Evolutionary conservation across 176 grass and related monocot species (phyloP), one percentile per base, ranked within the genome.

Genomic region (Cymbopogon citratus): DNA sequence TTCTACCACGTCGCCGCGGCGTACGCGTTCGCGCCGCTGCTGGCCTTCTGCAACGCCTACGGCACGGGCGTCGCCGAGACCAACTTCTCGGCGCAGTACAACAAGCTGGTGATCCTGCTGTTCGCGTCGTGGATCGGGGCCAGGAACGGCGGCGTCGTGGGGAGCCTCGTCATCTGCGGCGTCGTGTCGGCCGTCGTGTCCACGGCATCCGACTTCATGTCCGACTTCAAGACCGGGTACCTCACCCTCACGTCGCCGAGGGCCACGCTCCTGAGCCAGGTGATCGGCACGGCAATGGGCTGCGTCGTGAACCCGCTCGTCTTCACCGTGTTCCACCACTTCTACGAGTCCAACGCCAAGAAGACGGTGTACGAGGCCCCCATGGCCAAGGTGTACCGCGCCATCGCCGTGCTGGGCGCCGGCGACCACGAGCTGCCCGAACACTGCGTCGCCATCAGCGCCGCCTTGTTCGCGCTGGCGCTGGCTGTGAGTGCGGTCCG

Each of bases 21-120:
- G 62, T 97, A 89, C 86, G 81, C 60, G 33, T 81, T 97, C 66
- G 91, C 88, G 25, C 94, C 91, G 9, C 81, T 89, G 10, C 83
- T 97, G 61, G 88, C 94, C 74, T 93, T 97, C 91, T 91, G 88
- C 86, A 97, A 93, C 73, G 94, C 93, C 39, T 93, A 93, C 80
- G 90, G 88, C 76, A 90, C 85, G 28, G 94, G 94, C 45, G 77
- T 97, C 56, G 83, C 88, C 14, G 86, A 97, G 63, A 91, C 88
- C 86, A 93, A 90, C 87, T 80, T 93, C 43, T 90, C 91, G n/a
- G 83, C 84, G 31, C 91, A 88, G 62, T 87, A 93, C 35, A 86
- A 87, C 76, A 93, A 93, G 78, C 87, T 97, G 29, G 84, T 88
- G 25, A 93, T 93, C 57, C 88, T 93, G 63, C 83, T 87, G 21